A percentile compares a stretch with the other conserved stretches of the same genome.
These are phyloP conservation scores for Rhinocladiella similis DNA, from an alignment of 2,329 filamentous ascomycete species.

Conservation along the genomic window DNA sequence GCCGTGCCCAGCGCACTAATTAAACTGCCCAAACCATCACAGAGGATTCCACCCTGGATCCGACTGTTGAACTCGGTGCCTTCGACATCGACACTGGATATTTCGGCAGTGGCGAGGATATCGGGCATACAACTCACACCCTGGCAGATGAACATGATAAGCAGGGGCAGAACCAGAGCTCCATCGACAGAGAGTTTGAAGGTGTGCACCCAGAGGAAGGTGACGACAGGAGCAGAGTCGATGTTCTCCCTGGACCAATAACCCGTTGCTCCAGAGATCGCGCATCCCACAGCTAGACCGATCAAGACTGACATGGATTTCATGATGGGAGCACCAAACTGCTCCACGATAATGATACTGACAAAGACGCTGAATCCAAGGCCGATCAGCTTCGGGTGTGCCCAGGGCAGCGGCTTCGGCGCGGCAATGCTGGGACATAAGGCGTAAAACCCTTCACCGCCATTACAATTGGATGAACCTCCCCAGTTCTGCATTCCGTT, in stretches of 20 bases:
- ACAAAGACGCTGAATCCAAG: constrained; percentile 79
- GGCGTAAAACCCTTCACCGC: constrained; percentile 65
- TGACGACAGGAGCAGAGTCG: constrained; percentile 67
- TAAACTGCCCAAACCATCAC: constrained; percentile 74
- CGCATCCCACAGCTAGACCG: constrained; percentile 72
- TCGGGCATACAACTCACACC: constrained; percentile 80
- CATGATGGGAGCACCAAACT: constrained; percentile 81
- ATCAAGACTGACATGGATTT: constrained; percentile 76
- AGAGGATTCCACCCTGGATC: constrained; percentile 76
- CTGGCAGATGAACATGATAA: constrained; percentile 70
- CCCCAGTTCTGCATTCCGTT: constrained; percentile 77
- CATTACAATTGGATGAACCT: constrained; percentile 47
- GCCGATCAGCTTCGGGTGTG: constrained; percentile 73
- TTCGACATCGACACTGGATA: constrained; percentile 72
- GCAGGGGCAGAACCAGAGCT: constrained; percentile 69
- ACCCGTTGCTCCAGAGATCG: constrained; percentile 73
- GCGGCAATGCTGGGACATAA: constrained; percentile 68
- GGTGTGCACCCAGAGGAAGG: constrained; percentile 77
- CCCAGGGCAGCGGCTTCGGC: constrained; percentile 74
- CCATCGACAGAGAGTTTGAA: constrained; percentile 72
- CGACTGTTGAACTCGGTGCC: constrained; percentile 71
- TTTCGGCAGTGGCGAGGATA: constrained; percentile 79
- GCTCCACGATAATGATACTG: constrained; percentile 77
- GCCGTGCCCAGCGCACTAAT: constrained; percentile 76
- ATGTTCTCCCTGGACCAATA: constrained; percentile 78